Evolutionary conservation across 176 grass and related monocot species (phyloP).

Genomic region (Pontederia paniculata): DNA sequence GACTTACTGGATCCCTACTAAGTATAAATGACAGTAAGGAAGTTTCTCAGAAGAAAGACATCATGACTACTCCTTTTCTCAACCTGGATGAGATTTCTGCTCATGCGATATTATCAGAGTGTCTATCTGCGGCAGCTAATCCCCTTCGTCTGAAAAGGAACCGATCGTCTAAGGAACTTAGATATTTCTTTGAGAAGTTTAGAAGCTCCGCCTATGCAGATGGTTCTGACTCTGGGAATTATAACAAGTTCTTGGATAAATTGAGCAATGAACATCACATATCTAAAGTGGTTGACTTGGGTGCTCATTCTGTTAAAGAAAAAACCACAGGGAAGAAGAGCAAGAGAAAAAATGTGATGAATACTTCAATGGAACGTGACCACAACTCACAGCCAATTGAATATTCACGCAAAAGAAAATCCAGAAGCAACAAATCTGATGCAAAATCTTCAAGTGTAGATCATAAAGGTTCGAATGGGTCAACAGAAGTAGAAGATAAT

Average conservation of each 20-base stretch:
- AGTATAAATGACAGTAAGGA: background rate
- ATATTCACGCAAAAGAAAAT: background rate
- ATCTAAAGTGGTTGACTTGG: background rate
- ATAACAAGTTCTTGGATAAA: conserved; percentile 8
- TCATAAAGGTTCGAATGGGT: background rate
- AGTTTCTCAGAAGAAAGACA: conserved; percentile 3
- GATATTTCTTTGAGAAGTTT: conserved; percentile 32
- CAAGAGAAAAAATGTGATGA: background rate
- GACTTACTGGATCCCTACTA: background rate
- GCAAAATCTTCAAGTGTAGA: background rate
- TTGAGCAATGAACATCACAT: background rate
- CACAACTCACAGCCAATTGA: background rate
- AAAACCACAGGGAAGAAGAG: background rate
- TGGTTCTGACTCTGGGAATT: conserved; percentile 13
- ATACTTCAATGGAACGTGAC: background rate
- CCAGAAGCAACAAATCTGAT: background rate
- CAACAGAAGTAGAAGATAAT: background rate
- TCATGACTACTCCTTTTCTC: background rate
- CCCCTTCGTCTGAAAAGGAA: conserved; percentile 14
- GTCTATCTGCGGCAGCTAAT: conserved; percentile 19
- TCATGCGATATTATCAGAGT: conserved; percentile 21
- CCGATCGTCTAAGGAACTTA: conserved; percentile 11
- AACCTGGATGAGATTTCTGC: conserved; percentile 1
- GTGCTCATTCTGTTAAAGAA: background rate
- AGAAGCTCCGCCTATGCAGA: conserved; percentile 29